Evolutionary conservation across 257 asterid genomes (phyloP).

Genomic region (Penstemon barbatus): DNA sequence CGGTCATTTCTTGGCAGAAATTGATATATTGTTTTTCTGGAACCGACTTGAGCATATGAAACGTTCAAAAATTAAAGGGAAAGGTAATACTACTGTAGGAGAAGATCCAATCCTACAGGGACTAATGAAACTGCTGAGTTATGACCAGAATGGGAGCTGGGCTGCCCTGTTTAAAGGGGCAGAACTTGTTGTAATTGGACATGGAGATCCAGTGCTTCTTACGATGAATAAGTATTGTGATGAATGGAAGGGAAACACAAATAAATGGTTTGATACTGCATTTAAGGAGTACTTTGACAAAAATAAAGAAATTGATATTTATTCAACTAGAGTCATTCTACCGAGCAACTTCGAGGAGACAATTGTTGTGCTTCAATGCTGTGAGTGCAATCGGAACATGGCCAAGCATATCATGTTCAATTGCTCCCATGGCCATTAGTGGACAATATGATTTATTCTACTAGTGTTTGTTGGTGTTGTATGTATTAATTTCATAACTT

Average conservation of each 20-base stretch:
- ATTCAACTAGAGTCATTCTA: not conserved
- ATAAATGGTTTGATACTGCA: slow-evolving; percentile 1
- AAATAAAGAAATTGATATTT: not conserved
- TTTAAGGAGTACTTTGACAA: not conserved
- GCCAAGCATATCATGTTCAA: slow-evolving; percentile 26
- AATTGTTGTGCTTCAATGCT: not conserved
- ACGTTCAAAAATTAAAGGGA: not conserved
- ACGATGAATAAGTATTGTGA: slow-evolving; percentile 12
- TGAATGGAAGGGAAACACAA: slow-evolving; percentile 7
- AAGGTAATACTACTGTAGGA: not conserved
- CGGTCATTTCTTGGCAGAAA: slow-evolving; percentile 13
- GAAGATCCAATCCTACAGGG: slow-evolving; percentile 20
- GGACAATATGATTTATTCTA: too few species aligned
- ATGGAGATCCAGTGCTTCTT: slow-evolving; percentile 9
- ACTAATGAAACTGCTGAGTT: slow-evolving; percentile 20
- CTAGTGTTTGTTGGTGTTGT: too few species aligned
- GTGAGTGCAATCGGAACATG: slow-evolving; percentile 22
- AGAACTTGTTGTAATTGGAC: slow-evolving; percentile 12
- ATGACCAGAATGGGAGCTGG: slow-evolving; percentile 22
- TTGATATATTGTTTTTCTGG: slow-evolving; percentile 27
- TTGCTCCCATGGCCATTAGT: slow-evolving; percentile 5
- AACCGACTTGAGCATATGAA: slow-evolving; percentile 28
- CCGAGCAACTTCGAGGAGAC: not conserved
- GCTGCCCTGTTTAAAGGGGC: slow-evolving; percentile 19
- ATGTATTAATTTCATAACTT: too few species aligned